A percentile compares a stretch with the other conserved stretches of the same genome.
Conservation (phyloP, 2,329 filamentous ascomycete species). For the Zymoseptoria passerinii region DNA sequence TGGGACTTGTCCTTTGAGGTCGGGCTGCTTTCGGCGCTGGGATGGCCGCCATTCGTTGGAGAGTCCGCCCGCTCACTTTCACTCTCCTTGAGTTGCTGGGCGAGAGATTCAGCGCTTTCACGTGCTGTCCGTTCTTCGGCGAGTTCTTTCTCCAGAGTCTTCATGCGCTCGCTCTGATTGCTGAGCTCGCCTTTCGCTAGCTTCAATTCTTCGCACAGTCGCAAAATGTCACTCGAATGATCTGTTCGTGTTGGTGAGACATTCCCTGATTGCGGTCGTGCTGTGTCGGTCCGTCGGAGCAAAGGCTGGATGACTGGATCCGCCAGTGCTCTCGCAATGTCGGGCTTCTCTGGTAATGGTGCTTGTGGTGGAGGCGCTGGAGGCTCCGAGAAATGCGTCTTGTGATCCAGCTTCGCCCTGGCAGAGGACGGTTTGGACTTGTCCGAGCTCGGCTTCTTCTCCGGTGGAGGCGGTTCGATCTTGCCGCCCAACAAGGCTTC, state of each 20-base stretch:
- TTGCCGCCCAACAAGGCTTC: conserved; percentile 67
- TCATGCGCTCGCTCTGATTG: conserved; percentile 68
- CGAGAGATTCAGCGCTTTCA: conserved; percentile 74
- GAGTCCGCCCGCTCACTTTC: conserved; percentile 33
- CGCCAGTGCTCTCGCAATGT: conserved; percentile 47
- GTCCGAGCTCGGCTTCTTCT: conserved; percentile 40
- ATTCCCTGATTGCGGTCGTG: conserved; percentile 52
- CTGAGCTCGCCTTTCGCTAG: conserved; percentile 81
- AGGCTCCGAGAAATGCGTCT: conserved; percentile 82
- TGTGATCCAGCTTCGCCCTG: conserved; percentile 64
- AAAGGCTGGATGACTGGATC: conserved; percentile 48
- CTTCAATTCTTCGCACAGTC: conserved; percentile 75
- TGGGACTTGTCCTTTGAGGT: conserved; percentile 12
- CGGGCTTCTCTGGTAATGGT: conserved; percentile 86
- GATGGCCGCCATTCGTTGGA: conserved; percentile 12
- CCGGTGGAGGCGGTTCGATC: conserved; percentile 34
- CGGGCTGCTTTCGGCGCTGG: conserved; percentile 11
- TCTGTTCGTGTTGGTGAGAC: conserved; percentile 54
- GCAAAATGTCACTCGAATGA: conserved; percentile 64
- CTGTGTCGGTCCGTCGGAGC: conserved; percentile 66
- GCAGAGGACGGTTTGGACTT: conserved; percentile 37
- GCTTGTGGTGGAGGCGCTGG: conserved; percentile 90
- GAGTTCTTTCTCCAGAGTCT: conserved; percentile 70
- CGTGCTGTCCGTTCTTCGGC: conserved; percentile 72
- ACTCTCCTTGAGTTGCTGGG: conserved; percentile 60